Evolutionary conservation across 108 stramenopile genomes (phyloP).

Genomic region (Mayamaea pseudoterrestris): DNA sequence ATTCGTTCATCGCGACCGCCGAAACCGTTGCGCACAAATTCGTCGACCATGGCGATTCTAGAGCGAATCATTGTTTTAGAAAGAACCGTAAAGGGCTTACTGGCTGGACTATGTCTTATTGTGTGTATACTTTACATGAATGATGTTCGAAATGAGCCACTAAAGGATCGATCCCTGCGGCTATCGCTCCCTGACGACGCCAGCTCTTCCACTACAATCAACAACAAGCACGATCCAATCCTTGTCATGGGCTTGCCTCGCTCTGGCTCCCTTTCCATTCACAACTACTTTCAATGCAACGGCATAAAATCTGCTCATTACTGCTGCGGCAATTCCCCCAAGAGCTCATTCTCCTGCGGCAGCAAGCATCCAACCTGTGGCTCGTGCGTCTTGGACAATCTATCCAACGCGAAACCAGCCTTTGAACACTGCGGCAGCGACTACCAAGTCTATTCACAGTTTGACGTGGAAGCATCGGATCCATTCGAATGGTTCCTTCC

Average conservation of each 20-base stretch:
- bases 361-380: background rate
- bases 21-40: too few species aligned
- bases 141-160: too few species aligned
- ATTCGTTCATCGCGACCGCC: too few species aligned
- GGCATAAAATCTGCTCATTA: conserved; percentile 13
- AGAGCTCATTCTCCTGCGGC: conserved; percentile 13
- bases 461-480: background rate
- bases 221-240: too few species aligned
- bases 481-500: conserved; percentile 8
- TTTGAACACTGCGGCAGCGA: background rate
- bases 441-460: background rate
- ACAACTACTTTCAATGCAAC: conserved; percentile 20
- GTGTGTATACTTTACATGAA: too few species aligned
- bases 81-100: too few species aligned
- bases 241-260: conserved; percentile 16
- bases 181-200: too few species aligned
- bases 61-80: too few species aligned
- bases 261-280: conserved; percentile 18
- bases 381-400: background rate
- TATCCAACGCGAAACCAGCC: background rate
- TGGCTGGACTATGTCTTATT: too few species aligned
- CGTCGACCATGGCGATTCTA: too few species aligned
- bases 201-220: too few species aligned
- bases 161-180: too few species aligned
- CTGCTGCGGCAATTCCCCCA: conserved; percentile 9